Percentiles rank a stretch among this genome's conserved stretches.
Conservation (phyloP, 352 stramenopile genomes). For the Pythium diclinum region DNA sequence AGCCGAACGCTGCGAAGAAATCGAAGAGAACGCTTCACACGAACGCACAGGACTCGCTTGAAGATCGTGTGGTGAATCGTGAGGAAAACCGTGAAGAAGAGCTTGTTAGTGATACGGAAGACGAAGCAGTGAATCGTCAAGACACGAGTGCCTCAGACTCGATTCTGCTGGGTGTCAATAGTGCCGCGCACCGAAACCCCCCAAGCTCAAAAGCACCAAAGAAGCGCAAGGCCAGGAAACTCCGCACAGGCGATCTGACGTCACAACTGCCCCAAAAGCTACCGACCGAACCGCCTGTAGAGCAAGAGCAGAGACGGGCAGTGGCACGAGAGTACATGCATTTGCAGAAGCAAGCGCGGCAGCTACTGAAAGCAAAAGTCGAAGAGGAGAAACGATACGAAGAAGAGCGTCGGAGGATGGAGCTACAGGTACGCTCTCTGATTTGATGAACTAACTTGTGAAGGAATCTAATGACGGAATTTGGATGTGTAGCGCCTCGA, state of each 20-base stretch:
- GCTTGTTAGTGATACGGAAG: background rate
- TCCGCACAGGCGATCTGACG: background rate
- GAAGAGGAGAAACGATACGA: constrained; percentile 33
- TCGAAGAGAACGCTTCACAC: background rate
- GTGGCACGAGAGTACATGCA: constrained; percentile 66
- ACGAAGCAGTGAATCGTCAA: background rate
- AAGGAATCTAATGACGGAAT: background rate
- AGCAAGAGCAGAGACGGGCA: constrained; percentile 44
- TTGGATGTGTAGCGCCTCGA: constrained; percentile 25
- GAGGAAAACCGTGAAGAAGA: background rate
- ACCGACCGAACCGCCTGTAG: constrained; percentile 16
- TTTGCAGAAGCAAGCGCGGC: constrained; percentile 53
- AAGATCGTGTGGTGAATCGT: background rate
- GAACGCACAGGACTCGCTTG: background rate
- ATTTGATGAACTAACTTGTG: background rate
- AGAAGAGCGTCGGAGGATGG: constrained; percentile 34
- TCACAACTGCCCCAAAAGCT: constrained; percentile 23
- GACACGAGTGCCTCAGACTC: constrained; percentile 5
- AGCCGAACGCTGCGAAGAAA: constrained; percentile 6
- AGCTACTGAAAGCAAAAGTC: constrained; percentile 31
- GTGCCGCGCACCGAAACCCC: background rate
- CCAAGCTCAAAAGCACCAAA: background rate
- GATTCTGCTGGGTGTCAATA: background rate
- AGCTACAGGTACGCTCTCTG: constrained; percentile 44
- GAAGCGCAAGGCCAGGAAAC: constrained; percentile 8